Conservation (phyloP, 176 grass and related monocot genomes). For the Cenchrus purpureus region DNA sequence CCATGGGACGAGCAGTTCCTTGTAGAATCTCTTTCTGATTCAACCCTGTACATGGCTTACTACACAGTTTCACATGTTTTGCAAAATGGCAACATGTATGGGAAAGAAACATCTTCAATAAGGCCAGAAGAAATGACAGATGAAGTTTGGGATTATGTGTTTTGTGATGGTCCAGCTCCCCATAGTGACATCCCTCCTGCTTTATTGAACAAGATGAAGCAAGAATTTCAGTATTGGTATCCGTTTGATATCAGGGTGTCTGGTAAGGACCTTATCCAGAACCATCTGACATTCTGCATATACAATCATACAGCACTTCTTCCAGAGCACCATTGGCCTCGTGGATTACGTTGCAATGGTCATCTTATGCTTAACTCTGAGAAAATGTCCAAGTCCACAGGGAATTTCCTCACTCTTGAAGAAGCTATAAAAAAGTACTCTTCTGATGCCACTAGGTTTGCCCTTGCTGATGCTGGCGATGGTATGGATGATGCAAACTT, state of each 20-base stretch:
- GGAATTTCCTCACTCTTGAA: slow-evolving; percentile 72
- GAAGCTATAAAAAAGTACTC: slow-evolving; percentile 67
- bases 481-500: slow-evolving; percentile 96
- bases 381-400: slow-evolving; percentile 91
- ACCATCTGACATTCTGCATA: slow-evolving; percentile 83
- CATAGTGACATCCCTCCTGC: slow-evolving; percentile 51
- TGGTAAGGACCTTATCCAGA: slow-evolving; percentile 87
- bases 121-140: slow-evolving; percentile 72
- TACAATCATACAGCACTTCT: slow-evolving; percentile 76
- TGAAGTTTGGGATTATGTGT: slow-evolving; percentile 78
- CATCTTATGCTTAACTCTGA: slow-evolving; percentile 92
- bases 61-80: slow-evolving; percentile 73
- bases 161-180: slow-evolving; percentile 55
- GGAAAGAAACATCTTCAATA: slow-evolving; percentile 50
- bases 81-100: slow-evolving; percentile 78
- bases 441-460: slow-evolving; percentile 81
- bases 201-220: slow-evolving; percentile 66
- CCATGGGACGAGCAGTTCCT: slow-evolving; percentile 83
- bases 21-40: slow-evolving; percentile 86
- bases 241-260: slow-evolving; percentile 83
- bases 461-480: slow-evolving; percentile 88
- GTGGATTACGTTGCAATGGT: slow-evolving; percentile 79
- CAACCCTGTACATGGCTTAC: slow-evolving; percentile 82
- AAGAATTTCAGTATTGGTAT: slow-evolving; percentile 88
- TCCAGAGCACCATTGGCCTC: slow-evolving; percentile 71